These are phyloP conservation scores for Pouteria campechiana DNA, from an alignment of 179 eudicot species.

Conservation along the genomic window DNA sequence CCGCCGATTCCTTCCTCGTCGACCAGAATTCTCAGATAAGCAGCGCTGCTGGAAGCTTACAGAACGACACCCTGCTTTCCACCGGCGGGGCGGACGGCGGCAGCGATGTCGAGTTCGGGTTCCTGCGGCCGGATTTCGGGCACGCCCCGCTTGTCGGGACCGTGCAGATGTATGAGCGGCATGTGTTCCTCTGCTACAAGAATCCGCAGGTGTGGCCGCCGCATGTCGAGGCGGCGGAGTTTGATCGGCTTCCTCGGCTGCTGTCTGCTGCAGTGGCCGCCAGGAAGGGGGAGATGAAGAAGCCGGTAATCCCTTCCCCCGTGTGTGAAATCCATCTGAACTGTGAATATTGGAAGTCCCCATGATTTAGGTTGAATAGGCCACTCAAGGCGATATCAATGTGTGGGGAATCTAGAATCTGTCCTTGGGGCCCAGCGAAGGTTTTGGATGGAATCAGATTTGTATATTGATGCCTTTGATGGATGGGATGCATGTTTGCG, in stretches of 20 bases:
- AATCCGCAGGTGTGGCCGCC: constrained; percentile 91
- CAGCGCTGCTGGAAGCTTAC: constrained; percentile 67
- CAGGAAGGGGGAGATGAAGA: constrained; percentile 43
- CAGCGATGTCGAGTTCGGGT: constrained; percentile 45
- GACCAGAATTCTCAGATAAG: constrained; percentile 24
- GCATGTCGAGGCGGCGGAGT: constrained; percentile 91
- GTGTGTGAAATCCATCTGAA: no score
- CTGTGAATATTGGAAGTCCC: no score
- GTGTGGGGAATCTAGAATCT: no score
- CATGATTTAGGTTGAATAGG: no score
- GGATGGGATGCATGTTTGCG: no score
- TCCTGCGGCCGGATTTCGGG: constrained; percentile 54
- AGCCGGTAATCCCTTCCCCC: no score
- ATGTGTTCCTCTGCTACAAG: constrained; percentile 86
- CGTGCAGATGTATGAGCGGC: constrained; percentile 59
- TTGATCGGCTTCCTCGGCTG: constrained; percentile 89
- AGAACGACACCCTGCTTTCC: constrained; percentile 34
- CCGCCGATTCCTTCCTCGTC: constrained; percentile 28
- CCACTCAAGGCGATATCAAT: no score
- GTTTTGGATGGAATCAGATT: no score
- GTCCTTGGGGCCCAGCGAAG: no score
- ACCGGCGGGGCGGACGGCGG: constrained; percentile 11
- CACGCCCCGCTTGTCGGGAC: constrained; percentile 45
- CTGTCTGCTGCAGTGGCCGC: constrained; percentile 73
- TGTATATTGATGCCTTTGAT: no score